Conservation (phyloP, 768 basidiomycete genomes). For the Leucosporidium creatinivorum region DNA sequence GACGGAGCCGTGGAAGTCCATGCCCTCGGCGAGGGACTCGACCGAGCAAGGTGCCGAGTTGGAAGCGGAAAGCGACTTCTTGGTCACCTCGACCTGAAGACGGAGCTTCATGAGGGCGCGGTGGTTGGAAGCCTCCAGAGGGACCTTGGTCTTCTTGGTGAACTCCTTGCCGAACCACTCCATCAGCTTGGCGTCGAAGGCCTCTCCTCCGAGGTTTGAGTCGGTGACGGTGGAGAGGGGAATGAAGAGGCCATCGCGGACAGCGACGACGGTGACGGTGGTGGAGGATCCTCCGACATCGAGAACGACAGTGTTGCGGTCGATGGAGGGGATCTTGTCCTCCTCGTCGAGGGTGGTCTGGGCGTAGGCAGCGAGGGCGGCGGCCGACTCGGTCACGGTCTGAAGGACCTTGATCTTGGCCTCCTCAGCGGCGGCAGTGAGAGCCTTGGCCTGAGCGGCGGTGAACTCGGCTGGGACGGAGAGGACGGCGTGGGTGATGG, state of each 20-base stretch:
- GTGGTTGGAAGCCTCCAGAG: constrained; percentile 59
- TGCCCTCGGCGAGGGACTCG: constrained; percentile 86
- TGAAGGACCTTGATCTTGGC: constrained; percentile 80
- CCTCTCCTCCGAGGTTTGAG: constrained; percentile 55
- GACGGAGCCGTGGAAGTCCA: constrained; percentile 73
- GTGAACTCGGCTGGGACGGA: constrained; percentile 71
- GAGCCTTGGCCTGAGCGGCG: constrained; percentile 58
- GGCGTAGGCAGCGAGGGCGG: constrained; percentile 52
- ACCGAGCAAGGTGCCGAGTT: constrained; percentile 83
- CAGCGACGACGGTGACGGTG: constrained; percentile 60
- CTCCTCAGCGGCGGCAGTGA: constrained; percentile 64
- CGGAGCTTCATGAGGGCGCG: constrained; percentile 90
- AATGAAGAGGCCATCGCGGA: constrained; percentile 62
- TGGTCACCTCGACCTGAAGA: constrained; percentile 88
- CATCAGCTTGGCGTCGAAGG: constrained; percentile 73
- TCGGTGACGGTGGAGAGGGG: constrained; percentile 51
- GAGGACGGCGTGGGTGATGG: constrained; percentile 72
- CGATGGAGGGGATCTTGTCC: constrained; percentile 44
- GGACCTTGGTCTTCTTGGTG: constrained; percentile 84
- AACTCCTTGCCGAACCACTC: constrained; percentile 92
- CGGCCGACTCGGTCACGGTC: constrained; percentile 78
- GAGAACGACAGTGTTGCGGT: constrained; percentile 71
- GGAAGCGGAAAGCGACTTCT: constrained; percentile 80
- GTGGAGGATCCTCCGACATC: constrained; percentile 73
- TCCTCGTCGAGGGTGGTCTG: constrained; percentile 22